Evolutionary conservation across 208 protist species (phyloP).

Genomic region (Trichomonas tenax): DNA sequence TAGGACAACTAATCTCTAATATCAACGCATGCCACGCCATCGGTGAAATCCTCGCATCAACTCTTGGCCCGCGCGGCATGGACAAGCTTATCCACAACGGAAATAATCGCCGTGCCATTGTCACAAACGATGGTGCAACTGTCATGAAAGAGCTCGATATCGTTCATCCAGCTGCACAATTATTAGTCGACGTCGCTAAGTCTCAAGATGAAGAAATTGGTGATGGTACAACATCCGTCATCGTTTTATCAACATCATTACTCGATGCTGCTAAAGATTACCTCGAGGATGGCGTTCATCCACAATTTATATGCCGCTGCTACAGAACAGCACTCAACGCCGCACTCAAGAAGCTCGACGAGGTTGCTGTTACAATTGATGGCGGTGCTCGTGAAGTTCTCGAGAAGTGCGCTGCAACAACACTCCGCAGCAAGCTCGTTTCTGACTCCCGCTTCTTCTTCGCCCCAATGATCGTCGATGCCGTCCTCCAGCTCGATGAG

Average conservation of each 20-base stretch:
- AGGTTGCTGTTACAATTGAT: conserved; percentile 70
- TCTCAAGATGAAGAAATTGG: conserved; percentile 86
- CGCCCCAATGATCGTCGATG: conserved; percentile 92
- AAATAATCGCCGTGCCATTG: conserved; percentile 58
- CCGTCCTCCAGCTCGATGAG: conserved; percentile 71
- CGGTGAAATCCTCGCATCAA: conserved; percentile 67
- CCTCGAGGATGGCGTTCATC: conserved; percentile 96
- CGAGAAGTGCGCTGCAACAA: conserved; percentile 82
- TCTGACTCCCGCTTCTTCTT: conserved; percentile 79
- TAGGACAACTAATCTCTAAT: conserved; percentile 94
- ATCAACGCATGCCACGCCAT: conserved; percentile 94
- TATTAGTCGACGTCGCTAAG: conserved; percentile 97
- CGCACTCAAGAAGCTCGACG: conserved; percentile 55
- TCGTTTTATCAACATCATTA: conserved; percentile 92
- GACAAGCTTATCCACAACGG: conserved; percentile 93
- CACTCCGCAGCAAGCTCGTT: conserved; percentile 98
- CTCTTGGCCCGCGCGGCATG: conserved; percentile 95
- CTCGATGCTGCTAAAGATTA: conserved; percentile 88
- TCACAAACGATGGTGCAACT: conserved; percentile 99
- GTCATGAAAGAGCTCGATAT: conserved; percentile 98
- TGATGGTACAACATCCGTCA: conserved; percentile 99
- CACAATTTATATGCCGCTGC: conserved; percentile 87
- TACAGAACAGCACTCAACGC: conserved; percentile 54
- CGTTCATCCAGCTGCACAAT: conserved; percentile 94
- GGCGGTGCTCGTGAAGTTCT: conserved; percentile 47